Evolutionary conservation across 1,139 yeast species (phyloP).

Genomic region (Eremothecium sinecaudum): DNA sequence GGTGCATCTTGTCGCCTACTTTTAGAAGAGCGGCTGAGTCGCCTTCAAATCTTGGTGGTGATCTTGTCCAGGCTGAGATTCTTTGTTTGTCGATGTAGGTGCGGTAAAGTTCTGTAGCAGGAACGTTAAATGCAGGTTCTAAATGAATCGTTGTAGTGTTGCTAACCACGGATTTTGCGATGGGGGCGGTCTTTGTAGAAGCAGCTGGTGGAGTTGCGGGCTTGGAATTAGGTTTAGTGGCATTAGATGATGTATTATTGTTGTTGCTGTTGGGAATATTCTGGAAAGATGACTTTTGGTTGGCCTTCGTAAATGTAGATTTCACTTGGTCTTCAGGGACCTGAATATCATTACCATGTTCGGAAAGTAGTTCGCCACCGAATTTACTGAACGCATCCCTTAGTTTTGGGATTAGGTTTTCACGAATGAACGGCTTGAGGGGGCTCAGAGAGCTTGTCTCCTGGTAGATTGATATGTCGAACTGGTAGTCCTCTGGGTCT

Average conservation of each 20-base stretch:
- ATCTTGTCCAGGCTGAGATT: slow-evolving; percentile 83
- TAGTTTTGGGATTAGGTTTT: slow-evolving; percentile 57
- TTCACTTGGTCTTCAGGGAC: slow-evolving; percentile 59
- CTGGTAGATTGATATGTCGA: slow-evolving; percentile 60
- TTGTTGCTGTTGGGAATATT: slow-evolving; percentile 19
- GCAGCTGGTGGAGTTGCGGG: slow-evolving; percentile 14
- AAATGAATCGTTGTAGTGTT: slow-evolving; percentile 74
- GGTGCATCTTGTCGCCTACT: slow-evolving; percentile 53
- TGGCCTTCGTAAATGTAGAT: slow-evolving; percentile 57
- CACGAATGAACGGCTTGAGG: slow-evolving; percentile 49
- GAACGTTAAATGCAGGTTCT: slow-evolving; percentile 74
- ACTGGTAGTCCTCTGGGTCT: slow-evolving; percentile 74
- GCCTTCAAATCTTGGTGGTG: slow-evolving; percentile 32
- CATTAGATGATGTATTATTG: slow-evolving; percentile 12
- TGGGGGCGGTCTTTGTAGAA: slow-evolving; percentile 10
- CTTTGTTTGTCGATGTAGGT: slow-evolving; percentile 69
- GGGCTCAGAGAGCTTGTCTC: slow-evolving; percentile 43
- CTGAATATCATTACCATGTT: slow-evolving; percentile 83
- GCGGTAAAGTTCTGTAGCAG: slow-evolving; percentile 73
- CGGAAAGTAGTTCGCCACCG: slow-evolving; percentile 65
- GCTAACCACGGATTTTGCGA: slow-evolving; percentile 30
- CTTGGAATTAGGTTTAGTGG: slow-evolving; percentile 7
- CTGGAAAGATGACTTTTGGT: slow-evolving; percentile 38
- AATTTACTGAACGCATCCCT: slow-evolving; percentile 52
- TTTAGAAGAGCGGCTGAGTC: slow-evolving; percentile 16